A percentile compares a stretch with the other conserved stretches of the same genome.
Conservation (phyloP, 2,329 filamentous ascomycete species). For the Stylonectria norvegica region DNA sequence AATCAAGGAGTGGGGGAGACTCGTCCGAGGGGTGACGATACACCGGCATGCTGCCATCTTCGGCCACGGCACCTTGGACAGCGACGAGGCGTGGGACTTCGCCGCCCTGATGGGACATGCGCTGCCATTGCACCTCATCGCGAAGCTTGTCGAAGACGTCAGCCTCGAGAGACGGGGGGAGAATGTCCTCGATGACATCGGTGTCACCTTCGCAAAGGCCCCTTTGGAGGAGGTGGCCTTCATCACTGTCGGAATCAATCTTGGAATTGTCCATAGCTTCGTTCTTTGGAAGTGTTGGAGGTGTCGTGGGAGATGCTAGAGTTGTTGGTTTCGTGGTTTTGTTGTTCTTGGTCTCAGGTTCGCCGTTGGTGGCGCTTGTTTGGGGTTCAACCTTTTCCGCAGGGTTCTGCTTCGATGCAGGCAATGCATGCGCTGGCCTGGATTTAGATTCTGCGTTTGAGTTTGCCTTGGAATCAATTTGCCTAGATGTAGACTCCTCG, state of each 20-base stretch:
- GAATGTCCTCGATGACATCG: constrained; percentile 65
- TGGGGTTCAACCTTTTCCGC: too few relatives aligned
- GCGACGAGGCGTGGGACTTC: constrained; percentile 89
- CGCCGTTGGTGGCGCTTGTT: too few relatives aligned
- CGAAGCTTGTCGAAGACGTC: constrained; percentile 67
- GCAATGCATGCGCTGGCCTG: too few relatives aligned
- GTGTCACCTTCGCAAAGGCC: constrained; percentile 79
- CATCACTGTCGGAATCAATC: constrained; percentile 4
- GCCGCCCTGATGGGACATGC: constrained; percentile 88
- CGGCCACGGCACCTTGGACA: constrained; percentile 71
- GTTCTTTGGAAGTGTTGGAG: constrained; percentile 1
- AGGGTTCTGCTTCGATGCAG: too few relatives aligned
- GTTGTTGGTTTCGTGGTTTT: background rate
- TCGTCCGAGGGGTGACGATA: constrained; percentile 94
- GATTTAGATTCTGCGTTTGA: too few relatives aligned
- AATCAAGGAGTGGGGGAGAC: constrained; percentile 71
- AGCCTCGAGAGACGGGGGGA: constrained; percentile 54
- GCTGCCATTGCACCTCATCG: constrained; percentile 79
- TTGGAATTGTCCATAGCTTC: constrained; percentile 9
- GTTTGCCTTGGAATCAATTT: too few relatives aligned
- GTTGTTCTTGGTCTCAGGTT: too few relatives aligned
- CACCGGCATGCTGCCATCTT: constrained; percentile 75
- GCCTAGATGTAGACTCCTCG: background rate
- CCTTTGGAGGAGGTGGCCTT: constrained; percentile 36
- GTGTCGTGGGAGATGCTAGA: too few relatives aligned